phyloP scores from a whole-genome alignment of 306 rosid genomes.

The Purshia tridentata region DNA sequence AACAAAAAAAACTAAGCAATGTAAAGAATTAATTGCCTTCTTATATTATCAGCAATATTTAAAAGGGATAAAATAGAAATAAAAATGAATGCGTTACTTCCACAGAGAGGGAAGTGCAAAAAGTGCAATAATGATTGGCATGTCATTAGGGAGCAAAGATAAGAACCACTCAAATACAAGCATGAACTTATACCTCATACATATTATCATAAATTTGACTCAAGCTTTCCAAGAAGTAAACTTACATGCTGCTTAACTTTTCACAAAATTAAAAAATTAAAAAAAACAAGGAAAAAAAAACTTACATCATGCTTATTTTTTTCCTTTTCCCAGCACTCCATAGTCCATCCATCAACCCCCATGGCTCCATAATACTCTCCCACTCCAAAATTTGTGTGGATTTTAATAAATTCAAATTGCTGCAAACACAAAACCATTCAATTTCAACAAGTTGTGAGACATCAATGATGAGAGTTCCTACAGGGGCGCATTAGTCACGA shows the following conservation, averaged over 20 bases:
- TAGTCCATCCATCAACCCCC: constrained; percentile 79
- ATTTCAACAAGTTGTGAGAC: constrained; percentile 15
- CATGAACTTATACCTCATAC: not conserved
- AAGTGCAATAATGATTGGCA: not conserved
- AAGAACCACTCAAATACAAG: constrained; percentile 7
- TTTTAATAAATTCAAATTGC: constrained; percentile 64
- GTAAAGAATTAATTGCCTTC: constrained; percentile 5
- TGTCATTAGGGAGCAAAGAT: not conserved
- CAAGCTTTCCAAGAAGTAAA: constrained; percentile 9
- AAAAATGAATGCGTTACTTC: constrained; percentile 12
- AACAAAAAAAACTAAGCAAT: not conserved
- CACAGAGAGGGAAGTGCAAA: not conserved
- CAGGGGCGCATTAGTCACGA: not conserved
- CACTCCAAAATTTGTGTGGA: constrained; percentile 51
- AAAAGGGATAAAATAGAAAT: constrained; percentile 8
- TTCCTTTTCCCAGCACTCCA: constrained; percentile 69
- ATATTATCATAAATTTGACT: not conserved
- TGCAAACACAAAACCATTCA: constrained; percentile 39
- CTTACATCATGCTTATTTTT: constrained; percentile 61
- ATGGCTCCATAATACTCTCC: constrained; percentile 76
- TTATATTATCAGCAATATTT: not conserved
- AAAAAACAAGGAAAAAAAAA: not conserved
- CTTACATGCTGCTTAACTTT: no score
- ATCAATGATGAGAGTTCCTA: not conserved
- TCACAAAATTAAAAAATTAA: no score